Evolutionary conservation across 148 eudicot genomes (phyloP), one percentile per base, ranked within the genome.

Genomic region (Rhododendron simsii): DNA sequence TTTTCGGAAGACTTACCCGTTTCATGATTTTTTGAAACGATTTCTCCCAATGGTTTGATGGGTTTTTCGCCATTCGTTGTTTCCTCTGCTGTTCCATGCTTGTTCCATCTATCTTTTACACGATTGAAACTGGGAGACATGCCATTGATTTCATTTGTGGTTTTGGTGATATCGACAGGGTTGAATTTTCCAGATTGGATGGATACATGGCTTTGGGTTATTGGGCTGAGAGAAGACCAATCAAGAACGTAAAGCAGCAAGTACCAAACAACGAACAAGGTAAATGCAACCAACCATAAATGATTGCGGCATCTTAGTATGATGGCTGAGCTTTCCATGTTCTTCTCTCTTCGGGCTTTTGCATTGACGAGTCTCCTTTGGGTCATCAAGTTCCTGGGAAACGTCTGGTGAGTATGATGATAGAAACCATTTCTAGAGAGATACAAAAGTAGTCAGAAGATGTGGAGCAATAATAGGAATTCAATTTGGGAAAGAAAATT

Each of bases 181-280:
- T 57, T 61, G 12, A 61, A 76, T 26, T 73, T 47, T 1, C 15
- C 6, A 28, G 81, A 71, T 81, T 88, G 75, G 26, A 78, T 23
- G 7, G 86, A 80, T 6, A 55, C 81, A 47, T 71, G 78, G 51
- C 61, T 65, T 3, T n/a, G 83, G 10, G 86, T 35, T 44, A 48
- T 35, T 28, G 84, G 15, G 41, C 84, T 30, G 48, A 81, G 48
- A 79, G 83, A 87, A 80, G 89, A 85, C 93, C 93, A 92, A 85
- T 90, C 88, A 57, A 75, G 82, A 59, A 83, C 87, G 30, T 90
- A 85, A 57, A 92, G 83, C 81, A 92, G 73, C 0, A 79, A 45
- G 69, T 90, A 92, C 93, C 93, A 92, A 39, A 88, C 71, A 50
- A 85, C 55, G 65, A 92, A 92, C 73, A 92, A 28, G 33, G 63